Percentiles rank a stretch among this genome's conserved stretches.
Conservation (phyloP, 164 flowering plant species). For the Stephania japonica region DNA sequence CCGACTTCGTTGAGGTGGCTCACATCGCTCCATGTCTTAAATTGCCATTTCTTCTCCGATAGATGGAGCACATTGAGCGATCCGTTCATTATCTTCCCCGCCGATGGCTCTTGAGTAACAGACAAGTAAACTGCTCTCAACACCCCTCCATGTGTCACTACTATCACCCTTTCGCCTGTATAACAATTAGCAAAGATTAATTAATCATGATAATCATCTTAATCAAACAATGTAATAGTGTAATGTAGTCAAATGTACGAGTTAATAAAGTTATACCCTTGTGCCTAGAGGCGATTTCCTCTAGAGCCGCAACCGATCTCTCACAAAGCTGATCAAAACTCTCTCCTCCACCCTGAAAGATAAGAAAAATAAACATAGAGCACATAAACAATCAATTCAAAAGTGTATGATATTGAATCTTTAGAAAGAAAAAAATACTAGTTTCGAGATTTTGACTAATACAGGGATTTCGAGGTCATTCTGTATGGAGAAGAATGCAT, state of each 20-base stretch:
- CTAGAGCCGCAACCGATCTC: conserved; percentile 26
- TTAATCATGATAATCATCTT: too few relatives aligned
- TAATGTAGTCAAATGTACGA: too few relatives aligned
- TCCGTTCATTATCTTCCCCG: conserved; percentile 28
- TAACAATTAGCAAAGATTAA: background rate
- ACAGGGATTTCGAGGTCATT: conserved; percentile 27
- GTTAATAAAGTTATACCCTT: conserved; percentile 12
- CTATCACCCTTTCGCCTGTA: conserved; percentile 25
- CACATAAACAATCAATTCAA: too few relatives aligned
- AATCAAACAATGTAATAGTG: too few relatives aligned
- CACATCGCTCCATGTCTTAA: conserved; percentile 30
- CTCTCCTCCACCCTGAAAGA: conserved; percentile 28
- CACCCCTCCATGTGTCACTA: conserved; percentile 28
- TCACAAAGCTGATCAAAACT: conserved; percentile 27
- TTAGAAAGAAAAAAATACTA: too few relatives aligned
- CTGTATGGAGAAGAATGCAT: conserved; percentile 25
- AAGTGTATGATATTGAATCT: too few relatives aligned
- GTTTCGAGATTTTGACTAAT: background rate
- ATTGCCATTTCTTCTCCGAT: conserved; percentile 22
- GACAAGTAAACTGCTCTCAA: conserved; percentile 29
- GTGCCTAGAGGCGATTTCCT: conserved; percentile 28
- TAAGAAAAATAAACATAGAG: background rate
- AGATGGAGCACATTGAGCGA: conserved; percentile 26
- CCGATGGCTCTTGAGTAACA: conserved; percentile 11
- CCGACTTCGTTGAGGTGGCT: conserved; percentile 29